Evolutionary conservation across 768 basidiomycete species (phyloP).

Genomic region (Boletellus ananas): DNA sequence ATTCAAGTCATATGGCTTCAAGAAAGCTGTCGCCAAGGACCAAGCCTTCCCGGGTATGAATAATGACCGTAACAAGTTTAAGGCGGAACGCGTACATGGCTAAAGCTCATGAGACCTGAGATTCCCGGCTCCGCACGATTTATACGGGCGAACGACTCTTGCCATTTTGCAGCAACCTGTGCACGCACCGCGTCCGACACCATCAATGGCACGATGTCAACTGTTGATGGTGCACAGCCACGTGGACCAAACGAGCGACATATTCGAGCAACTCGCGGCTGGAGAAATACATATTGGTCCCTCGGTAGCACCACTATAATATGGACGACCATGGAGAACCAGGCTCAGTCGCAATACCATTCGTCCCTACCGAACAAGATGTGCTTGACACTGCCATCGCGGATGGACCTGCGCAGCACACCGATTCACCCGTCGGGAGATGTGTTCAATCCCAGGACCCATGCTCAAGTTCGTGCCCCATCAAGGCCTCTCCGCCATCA

Average conservation of each 20-base stretch:
- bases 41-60: constrained; percentile 48
- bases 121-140: constrained; percentile 60
- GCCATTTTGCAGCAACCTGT: constrained; percentile 69
- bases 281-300: too few relatives aligned
- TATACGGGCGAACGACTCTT: constrained; percentile 61
- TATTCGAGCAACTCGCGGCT: too few relatives aligned
- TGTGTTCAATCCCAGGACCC: constrained; percentile 10
- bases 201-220: constrained; percentile 33
- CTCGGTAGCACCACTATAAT: background rate
- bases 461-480: background rate
- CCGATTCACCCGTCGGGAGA: constrained; percentile 8
- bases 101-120: constrained; percentile 59
- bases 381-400: background rate
- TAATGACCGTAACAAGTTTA: background rate
- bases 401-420: constrained; percentile 6
- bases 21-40: constrained; percentile 49
- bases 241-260: background rate
- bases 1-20: constrained; percentile 53
- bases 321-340: constrained; percentile 8
- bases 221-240: constrained; percentile 17
- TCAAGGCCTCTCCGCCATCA: background rate
- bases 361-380: constrained; percentile 22
- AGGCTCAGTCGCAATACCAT: constrained; percentile 10
- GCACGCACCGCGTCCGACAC: constrained; percentile 59
- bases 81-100: constrained; percentile 41